Evolutionary conservation across 768 basidiomycete species (phyloP), one percentile per base, ranked within the genome.

Genomic region (Rhodotorula babjevae): DNA sequence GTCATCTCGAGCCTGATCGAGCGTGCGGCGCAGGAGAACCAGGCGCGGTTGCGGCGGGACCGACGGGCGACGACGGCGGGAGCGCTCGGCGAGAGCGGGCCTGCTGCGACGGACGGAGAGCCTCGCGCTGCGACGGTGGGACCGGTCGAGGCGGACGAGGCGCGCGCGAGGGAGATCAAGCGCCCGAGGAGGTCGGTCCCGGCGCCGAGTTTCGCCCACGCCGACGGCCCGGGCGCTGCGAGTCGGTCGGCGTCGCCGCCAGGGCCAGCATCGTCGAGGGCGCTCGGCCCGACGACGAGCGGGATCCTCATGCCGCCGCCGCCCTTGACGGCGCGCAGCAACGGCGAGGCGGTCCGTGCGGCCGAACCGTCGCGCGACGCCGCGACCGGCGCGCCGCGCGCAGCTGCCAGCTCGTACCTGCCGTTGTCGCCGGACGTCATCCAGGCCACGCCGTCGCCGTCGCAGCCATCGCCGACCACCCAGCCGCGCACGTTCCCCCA

Each of bases 221-320:
- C 12, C 50, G 27, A 8, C 3, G 44, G 14, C 44, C 8, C 18
- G 14, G 44, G 44, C 44, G 6, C 14, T 14, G 18, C 14, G 8
- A 15, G 44, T 36, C 36, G 5, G 5, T 36, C 44, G 44, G 14
- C 44, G 44, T 36, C 36, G 36, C 36, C 14, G 44, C 44, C 44
- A 15, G 14, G 6, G 14, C 18, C 44, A 11, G 5, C 44, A 3
- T 8, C 23, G 36, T 1, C 11, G 6, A 15, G 21, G 0, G 18
- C 50, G n/a, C 61, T 72, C 19, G 57, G 40, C 1, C 53, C 65
- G 23, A 59, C 61, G 2, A 19, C 31, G 29, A 72, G 71, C 62
- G 62, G 40, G 18, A 40, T 72, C 36, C 50, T 72, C 10, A 72
- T 72, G 71, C 71, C 71, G 10, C 71, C 71, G 0, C 71, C 71